These are phyloP conservation scores for Ophiostoma sp. DNA, from an alignment of 2,329 filamentous ascomycete species.

Conservation along the genomic window DNA sequence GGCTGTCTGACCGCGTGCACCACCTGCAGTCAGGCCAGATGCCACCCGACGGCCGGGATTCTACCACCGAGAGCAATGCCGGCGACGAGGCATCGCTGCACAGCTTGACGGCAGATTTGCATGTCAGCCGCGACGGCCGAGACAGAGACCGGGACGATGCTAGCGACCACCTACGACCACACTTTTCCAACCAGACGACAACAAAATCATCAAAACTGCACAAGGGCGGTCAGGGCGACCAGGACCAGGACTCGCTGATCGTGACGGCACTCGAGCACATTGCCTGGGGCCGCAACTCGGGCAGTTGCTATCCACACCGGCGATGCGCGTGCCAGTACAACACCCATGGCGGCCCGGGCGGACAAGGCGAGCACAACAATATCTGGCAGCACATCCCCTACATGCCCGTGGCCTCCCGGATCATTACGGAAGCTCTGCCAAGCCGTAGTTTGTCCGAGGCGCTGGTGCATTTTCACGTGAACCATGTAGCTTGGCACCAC, in stretches of 20 bases:
- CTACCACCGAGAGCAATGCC: background rate
- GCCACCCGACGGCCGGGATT: background rate
- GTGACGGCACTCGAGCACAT: constrained; percentile 36
- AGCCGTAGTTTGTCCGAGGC: constrained; percentile 23
- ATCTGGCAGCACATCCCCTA: constrained; percentile 20
- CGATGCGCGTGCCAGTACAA: constrained; percentile 28
- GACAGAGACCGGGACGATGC: background rate
- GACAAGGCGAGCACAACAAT: constrained; percentile 17
- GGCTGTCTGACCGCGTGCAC: constrained; percentile 24
- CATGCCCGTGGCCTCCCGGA: constrained; percentile 19
- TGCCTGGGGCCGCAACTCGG: constrained; percentile 37
- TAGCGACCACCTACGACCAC: background rate
- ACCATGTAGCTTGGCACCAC: constrained; percentile 32
- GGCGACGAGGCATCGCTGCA: background rate
- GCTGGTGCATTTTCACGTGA: constrained; percentile 30
- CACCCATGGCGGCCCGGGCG: constrained; percentile 21
- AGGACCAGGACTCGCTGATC: constrained; percentile 29
- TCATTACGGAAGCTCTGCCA: constrained; percentile 22
- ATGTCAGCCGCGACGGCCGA: background rate
- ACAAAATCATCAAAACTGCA: background rate
- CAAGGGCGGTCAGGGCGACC: constrained; percentile 10
- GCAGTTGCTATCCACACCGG: constrained; percentile 31
- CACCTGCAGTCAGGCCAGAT: constrained; percentile 23
- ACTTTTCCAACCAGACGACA: background rate
- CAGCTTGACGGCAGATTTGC: background rate